Conservation (phyloP, 805 yeast species). For the Metschnikowia henanensis region DNA sequence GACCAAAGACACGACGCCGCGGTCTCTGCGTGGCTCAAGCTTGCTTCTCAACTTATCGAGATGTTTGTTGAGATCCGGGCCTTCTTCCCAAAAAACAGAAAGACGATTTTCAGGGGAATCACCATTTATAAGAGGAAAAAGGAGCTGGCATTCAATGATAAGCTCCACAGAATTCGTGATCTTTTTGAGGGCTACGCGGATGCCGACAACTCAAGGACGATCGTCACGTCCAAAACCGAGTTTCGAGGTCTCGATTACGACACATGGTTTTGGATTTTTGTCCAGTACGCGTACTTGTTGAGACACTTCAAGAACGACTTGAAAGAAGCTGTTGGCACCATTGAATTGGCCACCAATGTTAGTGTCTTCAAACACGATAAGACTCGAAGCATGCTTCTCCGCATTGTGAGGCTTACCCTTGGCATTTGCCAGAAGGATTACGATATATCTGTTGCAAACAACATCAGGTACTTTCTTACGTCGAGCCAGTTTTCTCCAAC, state of each 20-base stretch:
- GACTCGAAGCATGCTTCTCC: conserved; percentile 56
- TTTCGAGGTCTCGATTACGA: conserved; percentile 78
- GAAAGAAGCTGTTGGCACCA: conserved; percentile 48
- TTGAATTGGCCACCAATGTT: conserved; percentile 73
- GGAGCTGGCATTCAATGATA: conserved; percentile 68
- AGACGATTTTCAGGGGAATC: conserved; percentile 67
- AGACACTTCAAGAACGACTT: conserved; percentile 66
- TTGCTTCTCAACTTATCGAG: conserved; percentile 81
- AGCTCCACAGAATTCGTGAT: conserved; percentile 64
- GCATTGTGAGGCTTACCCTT: conserved; percentile 67
- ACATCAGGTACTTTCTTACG: conserved; percentile 62
- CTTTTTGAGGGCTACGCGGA: conserved; percentile 56
- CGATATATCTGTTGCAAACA: conserved; percentile 48
- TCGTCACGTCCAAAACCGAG: conserved; percentile 51
- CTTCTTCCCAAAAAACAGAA: conserved; percentile 77
- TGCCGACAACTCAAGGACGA: conserved; percentile 29
- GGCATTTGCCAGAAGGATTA: conserved; percentile 49
- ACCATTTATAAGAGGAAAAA: conserved; percentile 60
- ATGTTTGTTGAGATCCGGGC: conserved; percentile 74
- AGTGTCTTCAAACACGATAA: conserved; percentile 75
- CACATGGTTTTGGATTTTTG: conserved; percentile 82
- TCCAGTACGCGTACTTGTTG: conserved; percentile 71
- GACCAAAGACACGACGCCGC: conserved; percentile 52
- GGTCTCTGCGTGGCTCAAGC: conserved; percentile 75
- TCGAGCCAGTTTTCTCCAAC: conserved; percentile 76